Base-by-base conservation (phyloP, 1,284 basidiomycete genomes). In the Cryptococcus sp. region DNA sequence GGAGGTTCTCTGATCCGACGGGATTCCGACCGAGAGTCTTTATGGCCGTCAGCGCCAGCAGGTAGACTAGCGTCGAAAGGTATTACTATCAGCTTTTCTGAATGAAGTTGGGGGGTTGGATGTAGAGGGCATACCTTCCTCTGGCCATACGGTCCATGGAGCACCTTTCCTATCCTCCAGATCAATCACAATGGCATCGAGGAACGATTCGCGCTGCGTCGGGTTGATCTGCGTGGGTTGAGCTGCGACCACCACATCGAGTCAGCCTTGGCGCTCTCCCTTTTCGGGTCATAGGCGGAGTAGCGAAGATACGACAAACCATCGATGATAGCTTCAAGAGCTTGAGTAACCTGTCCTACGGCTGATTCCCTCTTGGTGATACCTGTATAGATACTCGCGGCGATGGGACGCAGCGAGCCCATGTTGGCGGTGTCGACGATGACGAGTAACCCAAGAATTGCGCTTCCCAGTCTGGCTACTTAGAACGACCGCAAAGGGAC, bases 1-100 rank as follows among this genome's bases (percentile, higher is more conserved):
- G 83, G 23, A 93, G 81, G 46, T 85, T 79, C 54, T 82, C 78
- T 10, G 91, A 90, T 15, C 88, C 89, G 5, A 84, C 79, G 0
- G 85, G 85, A 57, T 86, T 84, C 67, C 88, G 86, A 20, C 88
- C 89, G 2, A 93, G 81, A 3, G 83, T 85, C 77, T 93, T 93
- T 61, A 93, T 72, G 0, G 88, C 85, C 39, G 85, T 79, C 1
- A 93, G 79, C 17, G 88, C 89, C n/a, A 69, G 62, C 1, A 67
- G 54, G 45, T 68, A 62, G 22, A 70, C 70, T 71, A 45, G n/a
- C 5, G 22, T 8, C 2, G 45, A 1, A 13, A 17, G 22, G 20
- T 3, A 50, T 46, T 46, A 49, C 38, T 5, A 42, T 45, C 49
- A 56, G 46, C n/a, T 7, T 27, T 23, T 13, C 7, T 47, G 23